Conservation (phyloP, 345 rosid species). For the Eucalyptus dawsonii region DNA sequence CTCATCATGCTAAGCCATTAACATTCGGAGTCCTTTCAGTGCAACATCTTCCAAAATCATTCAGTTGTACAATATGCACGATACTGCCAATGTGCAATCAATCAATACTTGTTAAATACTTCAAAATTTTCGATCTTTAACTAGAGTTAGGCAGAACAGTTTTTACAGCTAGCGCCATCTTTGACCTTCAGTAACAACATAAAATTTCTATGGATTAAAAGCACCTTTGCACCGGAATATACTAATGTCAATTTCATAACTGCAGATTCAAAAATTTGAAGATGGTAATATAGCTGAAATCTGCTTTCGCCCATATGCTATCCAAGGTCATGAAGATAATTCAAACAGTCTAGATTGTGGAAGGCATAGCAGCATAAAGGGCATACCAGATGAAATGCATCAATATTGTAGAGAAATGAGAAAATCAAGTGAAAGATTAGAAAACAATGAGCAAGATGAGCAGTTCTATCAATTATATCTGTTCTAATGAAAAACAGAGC, state of each 20-base stretch:
- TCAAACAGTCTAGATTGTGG: background rate
- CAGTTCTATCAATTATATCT: background rate
- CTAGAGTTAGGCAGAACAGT: background rate
- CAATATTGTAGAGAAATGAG: background rate
- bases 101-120: background rate
- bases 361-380: background rate
- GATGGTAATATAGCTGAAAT: background rate
- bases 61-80: background rate
- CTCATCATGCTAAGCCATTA: background rate
- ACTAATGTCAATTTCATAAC: background rate
- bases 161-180: background rate
- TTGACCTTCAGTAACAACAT: background rate
- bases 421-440: background rate
- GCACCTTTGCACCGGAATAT: background rate
- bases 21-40: background rate
- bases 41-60: background rate
- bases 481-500: background rate
- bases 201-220: background rate
- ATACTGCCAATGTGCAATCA: background rate
- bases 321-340: background rate
- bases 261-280: background rate
- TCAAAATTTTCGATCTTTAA: background rate
- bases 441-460: background rate
- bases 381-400: background rate
- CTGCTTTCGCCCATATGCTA: background rate